Percentiles rank a stretch among this genome's conserved stretches.
These are phyloP conservation scores for Sporothrix pseudoabietina DNA, from an alignment of 2,329 filamentous ascomycete species.

Conservation along the genomic window DNA sequence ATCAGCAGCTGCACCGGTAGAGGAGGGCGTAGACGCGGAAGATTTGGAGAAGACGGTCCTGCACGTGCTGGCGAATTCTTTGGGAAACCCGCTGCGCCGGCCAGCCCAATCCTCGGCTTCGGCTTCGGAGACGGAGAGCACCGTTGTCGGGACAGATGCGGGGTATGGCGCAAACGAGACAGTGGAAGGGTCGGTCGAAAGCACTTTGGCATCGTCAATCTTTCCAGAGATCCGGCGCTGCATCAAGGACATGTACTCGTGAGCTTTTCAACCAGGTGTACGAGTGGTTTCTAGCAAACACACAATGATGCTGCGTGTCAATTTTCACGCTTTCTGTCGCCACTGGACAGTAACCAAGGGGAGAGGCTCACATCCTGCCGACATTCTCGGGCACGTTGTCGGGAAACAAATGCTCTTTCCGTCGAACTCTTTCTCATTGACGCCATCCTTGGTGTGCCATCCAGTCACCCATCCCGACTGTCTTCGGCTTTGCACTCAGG, in stretches of 20 bases:
- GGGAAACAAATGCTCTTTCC: background rate
- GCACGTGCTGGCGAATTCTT: conserved; percentile 84
- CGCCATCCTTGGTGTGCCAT: conserved; percentile 10
- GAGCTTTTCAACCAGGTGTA: conserved; percentile 90
- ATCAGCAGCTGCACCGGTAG: conserved; percentile 97
- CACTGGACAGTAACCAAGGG: background rate
- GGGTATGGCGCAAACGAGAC: conserved; percentile 67
- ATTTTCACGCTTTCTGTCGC: background rate
- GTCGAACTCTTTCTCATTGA: background rate
- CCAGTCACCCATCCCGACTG: conserved; percentile 16
- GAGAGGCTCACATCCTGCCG: conserved; percentile 14
- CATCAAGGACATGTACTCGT: conserved; percentile 91
- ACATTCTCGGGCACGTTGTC: conserved; percentile 9
- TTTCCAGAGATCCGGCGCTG: conserved; percentile 97
- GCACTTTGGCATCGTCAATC: conserved; percentile 84
- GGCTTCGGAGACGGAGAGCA: conserved; percentile 37
- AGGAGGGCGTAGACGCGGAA: conserved; percentile 97
- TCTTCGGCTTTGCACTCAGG: conserved; percentile 9
- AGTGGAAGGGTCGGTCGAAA: conserved; percentile 78
- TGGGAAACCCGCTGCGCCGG: conserved; percentile 87
- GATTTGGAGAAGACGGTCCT: conserved; percentile 95
- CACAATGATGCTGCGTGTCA: background rate
- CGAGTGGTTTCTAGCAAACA: conserved; percentile 68
- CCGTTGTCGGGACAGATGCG: background rate
- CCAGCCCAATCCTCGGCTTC: conserved; percentile 75